A percentile compares a stretch with the other conserved stretches of the same genome.
These are phyloP conservation scores for Yarrowia deformans DNA, from an alignment of 805 yeast genomes.

Conservation along the genomic window DNA sequence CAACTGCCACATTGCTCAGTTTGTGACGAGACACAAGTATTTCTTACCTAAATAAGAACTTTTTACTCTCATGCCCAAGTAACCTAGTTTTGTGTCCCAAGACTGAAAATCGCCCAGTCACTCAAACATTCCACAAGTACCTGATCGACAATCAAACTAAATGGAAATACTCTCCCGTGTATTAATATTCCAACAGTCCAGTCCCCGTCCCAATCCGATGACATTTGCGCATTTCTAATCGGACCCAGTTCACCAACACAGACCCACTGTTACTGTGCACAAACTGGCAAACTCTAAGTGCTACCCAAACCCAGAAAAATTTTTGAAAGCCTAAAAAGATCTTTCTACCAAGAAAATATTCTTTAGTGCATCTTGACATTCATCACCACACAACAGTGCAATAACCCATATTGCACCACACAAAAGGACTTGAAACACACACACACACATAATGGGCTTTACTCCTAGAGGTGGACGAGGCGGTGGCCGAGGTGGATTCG, in stretches of 20 bases:
- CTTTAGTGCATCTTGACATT: conserved; percentile 30
- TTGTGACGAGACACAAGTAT: too few species aligned
- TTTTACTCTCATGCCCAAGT: neutral
- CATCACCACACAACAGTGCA: conserved; percentile 36
- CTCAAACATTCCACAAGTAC: neutral
- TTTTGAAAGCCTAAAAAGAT: conserved; percentile 37
- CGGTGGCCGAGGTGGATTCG: conserved; percentile 54
- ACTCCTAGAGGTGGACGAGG: conserved; percentile 41
- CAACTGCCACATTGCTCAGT: too few species aligned
- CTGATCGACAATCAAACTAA: neutral
- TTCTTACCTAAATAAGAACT: too few species aligned
- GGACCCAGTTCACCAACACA: neutral
- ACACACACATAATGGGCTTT: conserved; percentile 38
- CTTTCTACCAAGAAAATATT: conserved; percentile 22
- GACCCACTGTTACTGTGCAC: conserved; percentile 11
- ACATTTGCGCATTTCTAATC: neutral
- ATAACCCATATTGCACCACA: conserved; percentile 20
- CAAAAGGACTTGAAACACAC: conserved; percentile 22
- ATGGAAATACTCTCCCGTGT: neutral
- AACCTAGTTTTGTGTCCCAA: neutral
- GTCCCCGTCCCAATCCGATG: neutral
- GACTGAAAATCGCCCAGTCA: neutral
- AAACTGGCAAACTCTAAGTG: conserved; percentile 4
- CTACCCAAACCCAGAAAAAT: conserved; percentile 37
- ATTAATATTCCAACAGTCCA: neutral